Base-by-base conservation (phyloP, 75 land plant genomes). In the Cupressus sempervirens region DNA sequence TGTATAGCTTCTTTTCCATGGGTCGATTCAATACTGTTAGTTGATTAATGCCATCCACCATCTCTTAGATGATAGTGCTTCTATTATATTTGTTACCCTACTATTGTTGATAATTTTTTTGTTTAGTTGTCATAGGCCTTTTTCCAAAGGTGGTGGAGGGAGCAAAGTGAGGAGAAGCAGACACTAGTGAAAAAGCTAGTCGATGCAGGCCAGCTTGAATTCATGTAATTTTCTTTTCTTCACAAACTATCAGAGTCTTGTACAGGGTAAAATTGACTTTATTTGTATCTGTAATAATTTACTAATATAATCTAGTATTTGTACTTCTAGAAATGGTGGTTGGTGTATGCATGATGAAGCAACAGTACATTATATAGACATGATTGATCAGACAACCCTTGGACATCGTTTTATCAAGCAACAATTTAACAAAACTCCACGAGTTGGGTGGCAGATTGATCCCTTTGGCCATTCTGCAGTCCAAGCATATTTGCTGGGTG, bases 291-390 rank as follows among this genome's bases (percentile, higher is more conserved):
- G 18, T 73, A 26, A 36, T 20, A 45, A 67, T 82, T 18, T 34
- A 52, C 5, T 82, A 13, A 68, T 16, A 40, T 3, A 62, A 20
- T 34, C 41, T 35, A 40, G 29, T 83, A 53, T 32, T 34, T 36
- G 13, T 67, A 29, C 30, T 43, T 86, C 52, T 87, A 97, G 99
- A 88, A 97, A 97, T 92, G 99, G 99, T n/a, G 99, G 99, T 29
- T 92, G 91, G 94, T 95, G 97, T 80, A 97, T 97, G 99, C 99
- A 97, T 86, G 99, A 97, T 87, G 99, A 97, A 88, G 99, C 99
- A 46, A 83, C 94, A 13, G 82, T 89, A 36, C 97, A 97, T 91
- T 97, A 97, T 88, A 89, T 97, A 34, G 99, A 97, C 87, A 97
- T 97, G 99, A 95, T 97, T 45, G 99, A 97, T 85, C 99, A 97